Conservation (phyloP, 1,284 basidiomycete genomes). For the Tylopilus orsonianus region DNA sequence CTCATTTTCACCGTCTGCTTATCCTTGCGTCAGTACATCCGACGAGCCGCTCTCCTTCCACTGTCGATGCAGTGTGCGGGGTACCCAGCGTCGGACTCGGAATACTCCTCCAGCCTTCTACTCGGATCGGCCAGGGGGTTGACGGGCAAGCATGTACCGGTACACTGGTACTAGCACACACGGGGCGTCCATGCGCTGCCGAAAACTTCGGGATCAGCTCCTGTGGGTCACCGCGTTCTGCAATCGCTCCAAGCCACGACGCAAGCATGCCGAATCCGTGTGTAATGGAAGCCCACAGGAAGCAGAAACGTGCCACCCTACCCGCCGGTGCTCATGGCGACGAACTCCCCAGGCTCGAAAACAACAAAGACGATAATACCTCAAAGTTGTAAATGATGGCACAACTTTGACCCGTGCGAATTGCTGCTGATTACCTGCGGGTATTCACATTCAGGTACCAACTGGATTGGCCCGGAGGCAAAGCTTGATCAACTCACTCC, state of each 20-base stretch:
- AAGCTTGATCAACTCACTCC: too few species aligned
- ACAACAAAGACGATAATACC: neutral
- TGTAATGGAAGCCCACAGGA: neutral
- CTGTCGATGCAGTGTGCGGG: too few species aligned
- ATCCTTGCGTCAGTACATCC: neutral
- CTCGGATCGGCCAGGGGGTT: neutral
- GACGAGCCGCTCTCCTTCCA: neutral
- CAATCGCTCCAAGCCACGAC: neutral
- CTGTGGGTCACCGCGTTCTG: too few species aligned
- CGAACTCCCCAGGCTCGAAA: neutral
- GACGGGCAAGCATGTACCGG: neutral
- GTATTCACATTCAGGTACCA: too few species aligned
- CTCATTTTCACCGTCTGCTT: neutral
- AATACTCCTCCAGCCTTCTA: neutral
- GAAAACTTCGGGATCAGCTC: too few species aligned
- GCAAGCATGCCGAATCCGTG: neutral
- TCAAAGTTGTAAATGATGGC: too few species aligned
- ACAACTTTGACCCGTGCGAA: too few species aligned
- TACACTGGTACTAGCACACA: neutral
- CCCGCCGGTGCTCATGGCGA: neutral
- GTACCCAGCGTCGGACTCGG: neutral
- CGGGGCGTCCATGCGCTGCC: neutral
- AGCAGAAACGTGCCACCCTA: neutral
- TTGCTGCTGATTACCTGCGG: too few species aligned
- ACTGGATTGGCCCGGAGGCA: too few species aligned